These are phyloP conservation scores for Pleoardoris graminearum DNA, from an alignment of 2,329 filamentous ascomycete genomes.

Conservation along the genomic window DNA sequence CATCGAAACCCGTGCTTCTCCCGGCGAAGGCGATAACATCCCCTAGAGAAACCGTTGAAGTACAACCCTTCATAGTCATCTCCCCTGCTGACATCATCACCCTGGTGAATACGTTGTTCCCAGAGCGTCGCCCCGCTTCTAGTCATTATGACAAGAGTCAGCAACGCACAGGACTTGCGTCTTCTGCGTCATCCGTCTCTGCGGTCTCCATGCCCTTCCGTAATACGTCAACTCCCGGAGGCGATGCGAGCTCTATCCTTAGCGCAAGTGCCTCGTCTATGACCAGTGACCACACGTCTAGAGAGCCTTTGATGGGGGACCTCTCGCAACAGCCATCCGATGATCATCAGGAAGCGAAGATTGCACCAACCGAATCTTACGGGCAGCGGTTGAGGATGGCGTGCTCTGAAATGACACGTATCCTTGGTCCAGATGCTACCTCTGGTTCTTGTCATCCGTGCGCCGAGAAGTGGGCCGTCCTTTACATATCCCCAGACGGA, in stretches of 20 bases:
- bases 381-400: conserved; percentile 63
- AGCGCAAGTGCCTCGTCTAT: conserved; percentile 74
- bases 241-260: conserved; percentile 69
- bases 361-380: conserved; percentile 50
- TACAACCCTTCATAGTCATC: conserved; percentile 78
- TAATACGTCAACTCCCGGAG: conserved; percentile 55
- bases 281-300: conserved; percentile 71
- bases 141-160: conserved; percentile 50
- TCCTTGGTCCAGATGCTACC: conserved; percentile 65
- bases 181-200: conserved; percentile 55
- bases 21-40: conserved; percentile 74
- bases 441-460: conserved; percentile 76
- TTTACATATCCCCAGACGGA: conserved; percentile 77
- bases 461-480: conserved; percentile 78
- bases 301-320: conserved; percentile 63
- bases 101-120: conserved; percentile 81
- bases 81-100: conserved; percentile 79
- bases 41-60: conserved; percentile 73
- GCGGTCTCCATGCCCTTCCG: conserved; percentile 56
- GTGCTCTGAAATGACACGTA: conserved; percentile 70
- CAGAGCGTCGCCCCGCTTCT: conserved; percentile 69
- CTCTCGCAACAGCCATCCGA: conserved; percentile 21
- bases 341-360: conserved; percentile 51
- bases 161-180: conserved; percentile 52
- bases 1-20: conserved; percentile 62